A percentile compares a stretch with the other conserved stretches of the same genome.
Conservation (phyloP, 73 alveolate genomes). For the Breviolum minutum region DNA sequence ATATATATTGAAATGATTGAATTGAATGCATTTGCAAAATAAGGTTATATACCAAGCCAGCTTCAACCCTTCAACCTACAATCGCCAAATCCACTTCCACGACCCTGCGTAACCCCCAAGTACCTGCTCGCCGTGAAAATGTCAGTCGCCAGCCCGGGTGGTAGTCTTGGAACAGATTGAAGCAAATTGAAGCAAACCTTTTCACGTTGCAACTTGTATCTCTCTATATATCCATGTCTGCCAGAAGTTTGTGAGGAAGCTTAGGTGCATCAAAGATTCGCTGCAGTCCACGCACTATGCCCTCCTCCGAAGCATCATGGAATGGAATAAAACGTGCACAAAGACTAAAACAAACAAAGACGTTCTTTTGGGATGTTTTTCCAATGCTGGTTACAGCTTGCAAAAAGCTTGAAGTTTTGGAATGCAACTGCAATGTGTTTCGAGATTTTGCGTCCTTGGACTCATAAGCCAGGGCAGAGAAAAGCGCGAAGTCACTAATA, state of each 20-base stretch:
- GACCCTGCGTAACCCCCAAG: neutral
- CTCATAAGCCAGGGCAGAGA: constrained; percentile 77
- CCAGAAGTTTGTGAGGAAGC: neutral
- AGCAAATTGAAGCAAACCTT: neutral
- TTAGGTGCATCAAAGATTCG: constrained; percentile 4
- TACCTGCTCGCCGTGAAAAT: constrained; percentile 83
- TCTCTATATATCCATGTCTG: too few relatives aligned
- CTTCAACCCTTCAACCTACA: neutral
- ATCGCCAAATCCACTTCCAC: neutral
- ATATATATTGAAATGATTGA: neutral
- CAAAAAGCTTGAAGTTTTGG: neutral
- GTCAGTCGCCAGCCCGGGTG: constrained; percentile 71
- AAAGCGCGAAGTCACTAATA: constrained; percentile 58
- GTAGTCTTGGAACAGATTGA: neutral
- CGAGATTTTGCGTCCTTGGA: constrained; percentile 14
- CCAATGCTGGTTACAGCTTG: neutral
- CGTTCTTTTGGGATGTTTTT: too few relatives aligned
- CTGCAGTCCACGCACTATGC: constrained; percentile 34
- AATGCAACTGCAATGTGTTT: neutral
- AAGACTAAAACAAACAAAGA: too few relatives aligned
- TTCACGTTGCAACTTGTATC: too few relatives aligned
- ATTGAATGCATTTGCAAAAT: neutral
- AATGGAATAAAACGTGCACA: too few relatives aligned
- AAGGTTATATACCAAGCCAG: neutral
- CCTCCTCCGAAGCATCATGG: neutral